Evolutionary conservation across 129 eudicot genomes (phyloP).

Genomic region (Sambucus nigra): DNA sequence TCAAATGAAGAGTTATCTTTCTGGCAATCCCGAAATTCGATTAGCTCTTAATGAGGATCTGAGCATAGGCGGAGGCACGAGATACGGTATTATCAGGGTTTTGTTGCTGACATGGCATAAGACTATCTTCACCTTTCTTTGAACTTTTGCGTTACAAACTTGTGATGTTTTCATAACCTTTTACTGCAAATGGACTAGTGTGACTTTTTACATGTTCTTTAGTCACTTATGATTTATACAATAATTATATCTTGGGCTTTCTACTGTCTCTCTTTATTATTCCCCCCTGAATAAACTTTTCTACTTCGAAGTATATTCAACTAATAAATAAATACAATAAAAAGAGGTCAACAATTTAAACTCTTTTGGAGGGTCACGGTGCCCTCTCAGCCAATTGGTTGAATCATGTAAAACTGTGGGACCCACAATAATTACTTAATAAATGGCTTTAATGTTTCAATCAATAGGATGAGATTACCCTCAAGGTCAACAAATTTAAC

Average conservation of each 20-base stretch:
- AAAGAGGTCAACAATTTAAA: too few species aligned
- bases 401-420: too few species aligned
- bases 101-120: slow-evolving; percentile 5
- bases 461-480: too few species aligned
- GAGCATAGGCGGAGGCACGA: slow-evolving; percentile 74
- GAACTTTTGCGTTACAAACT: not conserved
- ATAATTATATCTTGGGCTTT: not conserved
- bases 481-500: too few species aligned
- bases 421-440: too few species aligned
- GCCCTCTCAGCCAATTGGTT: too few species aligned
- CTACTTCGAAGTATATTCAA: too few species aligned
- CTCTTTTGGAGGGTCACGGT: too few species aligned
- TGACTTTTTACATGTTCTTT: not conserved
- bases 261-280: not conserved
- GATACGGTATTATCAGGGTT: slow-evolving; percentile 47
- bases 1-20: slow-evolving; percentile 96
- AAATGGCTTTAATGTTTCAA: too few species aligned
- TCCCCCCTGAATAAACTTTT: not conserved
- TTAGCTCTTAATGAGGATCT: slow-evolving; percentile 91
- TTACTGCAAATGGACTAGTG: not conserved
- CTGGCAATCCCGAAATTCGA: slow-evolving; percentile 95
- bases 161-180: slow-evolving; percentile 4
- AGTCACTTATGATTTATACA: too few species aligned
- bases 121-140: slow-evolving; percentile 3
- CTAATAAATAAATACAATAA: too few species aligned